These are phyloP conservation scores for Ophiocordyceps unilateralis DNA, from an alignment of 2,329 filamentous ascomycete genomes.

Conservation along the genomic window DNA sequence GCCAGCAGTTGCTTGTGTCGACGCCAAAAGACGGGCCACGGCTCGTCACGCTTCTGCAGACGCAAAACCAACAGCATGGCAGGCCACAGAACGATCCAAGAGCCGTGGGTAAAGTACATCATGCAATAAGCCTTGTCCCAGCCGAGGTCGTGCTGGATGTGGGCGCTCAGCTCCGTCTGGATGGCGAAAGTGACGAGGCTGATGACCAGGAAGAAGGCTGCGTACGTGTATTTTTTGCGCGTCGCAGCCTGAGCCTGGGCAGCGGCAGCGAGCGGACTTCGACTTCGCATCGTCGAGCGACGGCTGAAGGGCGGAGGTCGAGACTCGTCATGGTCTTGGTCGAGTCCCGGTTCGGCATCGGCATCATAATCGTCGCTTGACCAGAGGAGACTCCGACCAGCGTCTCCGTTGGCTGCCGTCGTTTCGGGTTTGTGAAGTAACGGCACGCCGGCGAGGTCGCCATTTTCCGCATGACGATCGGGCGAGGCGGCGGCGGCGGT, in stretches of 20 bases:
- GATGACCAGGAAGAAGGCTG: conserved; percentile 64
- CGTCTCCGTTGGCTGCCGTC: conserved; percentile 8
- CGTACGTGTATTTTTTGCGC: conserved; percentile 71
- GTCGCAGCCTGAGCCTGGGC: conserved; percentile 28
- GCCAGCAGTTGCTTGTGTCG: conserved; percentile 32
- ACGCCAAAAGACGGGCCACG: conserved; percentile 78
- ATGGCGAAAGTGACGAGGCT: conserved; percentile 79
- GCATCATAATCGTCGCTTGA: conserved; percentile 2
- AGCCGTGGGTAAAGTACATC: conserved; percentile 94
- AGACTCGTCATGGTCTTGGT: conserved; percentile 7
- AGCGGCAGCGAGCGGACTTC: conserved; percentile 43
- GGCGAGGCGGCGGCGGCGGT: neutral
- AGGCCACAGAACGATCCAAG: conserved; percentile 83
- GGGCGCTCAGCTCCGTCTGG: conserved; percentile 89
- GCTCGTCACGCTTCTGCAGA: conserved; percentile 57
- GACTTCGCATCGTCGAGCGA: conserved; percentile 57
- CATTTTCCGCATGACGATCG: neutral
- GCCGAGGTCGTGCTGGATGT: conserved; percentile 79
- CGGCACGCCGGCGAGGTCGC: conserved; percentile 3
- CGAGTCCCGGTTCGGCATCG: neutral
- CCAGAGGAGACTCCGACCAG: conserved; percentile 6
- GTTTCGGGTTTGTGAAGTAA: conserved; percentile 7
- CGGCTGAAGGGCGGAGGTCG: conserved; percentile 12
- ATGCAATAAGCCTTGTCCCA: conserved; percentile 99
- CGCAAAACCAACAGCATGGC: conserved; percentile 65